These are phyloP conservation scores for Neurospora africana DNA, from an alignment of 495 filamentous ascomycete species.

Conservation along the genomic window DNA sequence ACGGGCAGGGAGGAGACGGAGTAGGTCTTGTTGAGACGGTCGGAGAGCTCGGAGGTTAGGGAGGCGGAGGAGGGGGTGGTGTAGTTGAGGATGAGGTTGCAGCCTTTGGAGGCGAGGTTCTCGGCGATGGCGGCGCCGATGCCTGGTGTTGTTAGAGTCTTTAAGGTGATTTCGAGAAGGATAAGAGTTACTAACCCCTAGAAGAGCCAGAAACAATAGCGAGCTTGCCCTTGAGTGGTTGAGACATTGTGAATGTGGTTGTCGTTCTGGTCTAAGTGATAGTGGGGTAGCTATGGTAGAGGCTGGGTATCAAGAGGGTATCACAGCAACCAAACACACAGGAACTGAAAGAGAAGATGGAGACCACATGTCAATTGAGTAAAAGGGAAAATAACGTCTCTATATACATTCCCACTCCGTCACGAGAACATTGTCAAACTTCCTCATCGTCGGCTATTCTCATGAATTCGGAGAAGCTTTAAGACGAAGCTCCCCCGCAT, in stretches of 20 bases:
- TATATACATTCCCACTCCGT: background rate
- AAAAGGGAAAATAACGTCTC: background rate
- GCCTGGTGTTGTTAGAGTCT: slow-evolving; percentile 39
- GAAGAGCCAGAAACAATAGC: slow-evolving; percentile 72
- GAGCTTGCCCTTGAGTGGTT: slow-evolving; percentile 53
- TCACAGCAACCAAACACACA: background rate
- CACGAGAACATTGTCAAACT: background rate
- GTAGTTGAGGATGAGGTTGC: slow-evolving; percentile 59
- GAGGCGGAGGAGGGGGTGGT: slow-evolving; percentile 40
- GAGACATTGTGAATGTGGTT: slow-evolving; percentile 16
- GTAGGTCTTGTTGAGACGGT: slow-evolving; percentile 30
- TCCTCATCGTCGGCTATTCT: background rate
- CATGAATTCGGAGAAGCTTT: background rate
- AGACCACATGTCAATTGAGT: background rate
- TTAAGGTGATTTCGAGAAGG: background rate
- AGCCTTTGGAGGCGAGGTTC: slow-evolving; percentile 68
- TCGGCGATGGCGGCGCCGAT: slow-evolving; percentile 77
- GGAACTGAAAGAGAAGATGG: background rate
- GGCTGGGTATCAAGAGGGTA: background rate
- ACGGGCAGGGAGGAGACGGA: slow-evolving; percentile 26
- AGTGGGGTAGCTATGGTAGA: background rate
- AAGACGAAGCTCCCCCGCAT: background rate
- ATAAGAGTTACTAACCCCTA: slow-evolving; percentile 40
- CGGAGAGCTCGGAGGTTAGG: slow-evolving; percentile 20
- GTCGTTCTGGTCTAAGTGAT: background rate